Conservation (phyloP, 768 basidiomycete species). For the Suillus sp. region DNA sequence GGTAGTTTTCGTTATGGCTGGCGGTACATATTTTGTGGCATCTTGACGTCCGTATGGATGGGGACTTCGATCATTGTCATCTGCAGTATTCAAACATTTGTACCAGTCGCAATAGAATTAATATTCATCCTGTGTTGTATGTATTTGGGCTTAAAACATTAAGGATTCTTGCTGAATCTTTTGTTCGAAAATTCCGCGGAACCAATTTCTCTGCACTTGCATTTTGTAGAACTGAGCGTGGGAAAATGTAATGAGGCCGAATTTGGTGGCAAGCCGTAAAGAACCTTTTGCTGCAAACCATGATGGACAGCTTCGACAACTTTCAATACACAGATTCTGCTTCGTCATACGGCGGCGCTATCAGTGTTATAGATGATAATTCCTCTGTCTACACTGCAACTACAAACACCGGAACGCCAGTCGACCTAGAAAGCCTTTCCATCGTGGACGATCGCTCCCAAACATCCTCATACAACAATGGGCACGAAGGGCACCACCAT, state of each 20-base stretch:
- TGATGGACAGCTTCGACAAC: constrained; percentile 83
- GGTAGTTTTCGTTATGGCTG: background rate
- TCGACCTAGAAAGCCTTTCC: constrained; percentile 70
- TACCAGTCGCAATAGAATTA: constrained; percentile 4
- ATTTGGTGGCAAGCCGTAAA: background rate
- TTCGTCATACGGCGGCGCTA: constrained; percentile 72
- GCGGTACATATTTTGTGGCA: constrained; percentile 6
- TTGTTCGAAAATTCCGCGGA: background rate
- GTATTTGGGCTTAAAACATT: background rate
- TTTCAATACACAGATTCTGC: constrained; percentile 78
- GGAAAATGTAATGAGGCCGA: background rate
- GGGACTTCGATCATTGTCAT: constrained; percentile 9
- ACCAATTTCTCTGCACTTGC: background rate
- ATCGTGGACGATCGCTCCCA: constrained; percentile 63
- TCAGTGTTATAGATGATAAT: constrained; percentile 74
- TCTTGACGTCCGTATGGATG: constrained; percentile 8
- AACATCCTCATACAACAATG: constrained; percentile 37
- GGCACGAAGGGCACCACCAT: constrained; percentile 35
- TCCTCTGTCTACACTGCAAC: constrained; percentile 80
- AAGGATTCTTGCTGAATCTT: background rate
- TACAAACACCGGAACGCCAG: constrained; percentile 55
- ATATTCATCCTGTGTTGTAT: constrained; percentile 1
- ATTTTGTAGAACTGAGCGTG: background rate
- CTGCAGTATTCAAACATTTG: constrained; percentile 8
- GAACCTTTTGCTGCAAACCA: constrained; percentile 22